These are phyloP conservation scores for Cyclocybe aegerita DNA, from an alignment of 768 basidiomycete species.

Conservation along the genomic window DNA sequence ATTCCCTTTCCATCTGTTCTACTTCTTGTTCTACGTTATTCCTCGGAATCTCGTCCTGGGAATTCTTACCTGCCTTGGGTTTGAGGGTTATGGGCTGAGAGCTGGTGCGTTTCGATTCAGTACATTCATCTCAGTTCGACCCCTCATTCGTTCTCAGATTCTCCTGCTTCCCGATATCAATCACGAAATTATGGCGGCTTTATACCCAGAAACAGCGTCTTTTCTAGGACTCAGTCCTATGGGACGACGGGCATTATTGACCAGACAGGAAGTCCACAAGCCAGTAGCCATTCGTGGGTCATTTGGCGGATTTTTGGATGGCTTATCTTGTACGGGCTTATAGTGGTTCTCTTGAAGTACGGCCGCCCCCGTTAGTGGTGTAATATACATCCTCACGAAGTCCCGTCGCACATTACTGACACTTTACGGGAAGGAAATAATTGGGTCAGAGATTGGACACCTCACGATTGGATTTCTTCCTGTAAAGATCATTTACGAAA, in stretches of 20 bases:
- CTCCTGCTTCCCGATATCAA: conserved; percentile 14
- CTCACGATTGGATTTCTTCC: too few species aligned
- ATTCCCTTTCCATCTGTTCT: conserved; percentile 17
- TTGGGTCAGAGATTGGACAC: too few species aligned
- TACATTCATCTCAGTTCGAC: neutral
- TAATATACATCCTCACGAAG: too few species aligned
- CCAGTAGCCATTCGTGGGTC: neutral
- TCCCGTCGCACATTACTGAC: too few species aligned
- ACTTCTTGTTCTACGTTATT: conserved; percentile 13
- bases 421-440: too few species aligned
- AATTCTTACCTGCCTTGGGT: conserved; percentile 15
- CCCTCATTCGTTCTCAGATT: neutral
- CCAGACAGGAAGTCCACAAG: neutral
- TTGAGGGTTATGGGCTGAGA: conserved; percentile 12
- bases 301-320: conserved; percentile 13
- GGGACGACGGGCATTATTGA: conserved; percentile 7
- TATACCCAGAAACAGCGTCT: conserved; percentile 4
- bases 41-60: conserved; percentile 14
- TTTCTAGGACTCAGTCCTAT: conserved; percentile 12
- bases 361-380: neutral
- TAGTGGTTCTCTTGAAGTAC: conserved; percentile 18
- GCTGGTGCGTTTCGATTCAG: neutral
- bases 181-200: conserved; percentile 8
- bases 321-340: conserved; percentile 13
- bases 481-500: too few species aligned